phyloP scores from a whole-genome alignment of 257 asterid species.

The Leonotis leonurus region DNA sequence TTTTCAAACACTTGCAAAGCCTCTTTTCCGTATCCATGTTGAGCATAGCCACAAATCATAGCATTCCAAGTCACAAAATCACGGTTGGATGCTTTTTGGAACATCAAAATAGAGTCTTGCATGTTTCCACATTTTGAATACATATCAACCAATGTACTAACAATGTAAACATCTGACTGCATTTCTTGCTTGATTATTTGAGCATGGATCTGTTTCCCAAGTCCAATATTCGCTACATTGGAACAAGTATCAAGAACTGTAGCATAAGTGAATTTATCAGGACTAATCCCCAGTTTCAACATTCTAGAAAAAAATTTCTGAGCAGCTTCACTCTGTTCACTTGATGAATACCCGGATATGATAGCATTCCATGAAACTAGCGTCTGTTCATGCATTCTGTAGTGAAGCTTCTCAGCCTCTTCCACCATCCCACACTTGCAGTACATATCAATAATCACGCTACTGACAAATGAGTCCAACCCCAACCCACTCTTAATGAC shows the following conservation, averaged over 20 bases:
- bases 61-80: conserved; percentile 91
- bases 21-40: conserved; percentile 66
- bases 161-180: conserved; percentile 60
- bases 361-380: conserved; percentile 82
- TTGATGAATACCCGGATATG: conserved; percentile 66
- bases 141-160: conserved; percentile 93
- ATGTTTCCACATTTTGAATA: conserved; percentile 84
- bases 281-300: conserved; percentile 54
- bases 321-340: conserved; percentile 72
- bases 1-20: conserved; percentile 50
- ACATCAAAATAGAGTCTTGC: conserved; percentile 61
- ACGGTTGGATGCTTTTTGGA: conserved; percentile 53
- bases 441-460: conserved; percentile 85
- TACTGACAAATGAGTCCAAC: conserved; percentile 56
- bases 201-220: conserved; percentile 88
- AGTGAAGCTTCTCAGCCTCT: conserved; percentile 81
- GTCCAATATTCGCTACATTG: conserved; percentile 69
- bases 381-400: conserved; percentile 30
- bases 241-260: conserved; percentile 86
- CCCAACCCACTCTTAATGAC: conserved; percentile 71
- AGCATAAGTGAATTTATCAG: conserved; percentile 88
- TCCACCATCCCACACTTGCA: conserved; percentile 71
- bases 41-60: conserved; percentile 71
- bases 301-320: conserved; percentile 56
- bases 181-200: conserved; percentile 80